Conservation (phyloP, 768 basidiomycete species). For the Pholiota molesta region DNA sequence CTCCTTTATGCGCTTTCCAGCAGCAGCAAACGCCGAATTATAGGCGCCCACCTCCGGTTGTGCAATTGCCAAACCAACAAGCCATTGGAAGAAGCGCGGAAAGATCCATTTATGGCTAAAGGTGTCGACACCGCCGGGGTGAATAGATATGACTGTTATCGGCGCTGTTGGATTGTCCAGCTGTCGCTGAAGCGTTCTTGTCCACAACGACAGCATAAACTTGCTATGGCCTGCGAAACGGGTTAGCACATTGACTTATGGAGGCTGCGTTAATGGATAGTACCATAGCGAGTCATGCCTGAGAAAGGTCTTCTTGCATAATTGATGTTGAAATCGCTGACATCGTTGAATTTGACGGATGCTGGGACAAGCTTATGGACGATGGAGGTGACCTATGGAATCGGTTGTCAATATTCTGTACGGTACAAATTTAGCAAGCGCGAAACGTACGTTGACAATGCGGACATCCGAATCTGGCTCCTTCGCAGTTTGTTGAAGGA, state of each 20-base stretch:
- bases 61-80: conserved; percentile 23
- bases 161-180: conserved; percentile 18
- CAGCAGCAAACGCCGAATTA: conserved; percentile 32
- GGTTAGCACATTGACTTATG: neutral
- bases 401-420: conserved; percentile 24
- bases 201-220: conserved; percentile 24
- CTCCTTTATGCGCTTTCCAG: conserved; percentile 23
- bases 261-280: neutral
- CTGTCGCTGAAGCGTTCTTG: conserved; percentile 18
- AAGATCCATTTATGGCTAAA: conserved; percentile 27
- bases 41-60: conserved; percentile 27
- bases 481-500: conserved; percentile 51
- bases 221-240: conserved; percentile 22
- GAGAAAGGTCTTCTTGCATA: conserved; percentile 17
- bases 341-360: conserved; percentile 21
- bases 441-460: conserved; percentile 52
- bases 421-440: conserved; percentile 18
- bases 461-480: conserved; percentile 58
- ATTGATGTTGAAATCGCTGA: conserved; percentile 22
- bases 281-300: conserved; percentile 25
- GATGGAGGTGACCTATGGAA: conserved; percentile 21
- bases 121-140: conserved; percentile 34
- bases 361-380: conserved; percentile 21
- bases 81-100: conserved; percentile 17
- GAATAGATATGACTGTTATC: conserved; percentile 24